Evolutionary conservation across 768 basidiomycete genomes (phyloP).

Genomic region (Phlebiopsis flavidoalba): DNA sequence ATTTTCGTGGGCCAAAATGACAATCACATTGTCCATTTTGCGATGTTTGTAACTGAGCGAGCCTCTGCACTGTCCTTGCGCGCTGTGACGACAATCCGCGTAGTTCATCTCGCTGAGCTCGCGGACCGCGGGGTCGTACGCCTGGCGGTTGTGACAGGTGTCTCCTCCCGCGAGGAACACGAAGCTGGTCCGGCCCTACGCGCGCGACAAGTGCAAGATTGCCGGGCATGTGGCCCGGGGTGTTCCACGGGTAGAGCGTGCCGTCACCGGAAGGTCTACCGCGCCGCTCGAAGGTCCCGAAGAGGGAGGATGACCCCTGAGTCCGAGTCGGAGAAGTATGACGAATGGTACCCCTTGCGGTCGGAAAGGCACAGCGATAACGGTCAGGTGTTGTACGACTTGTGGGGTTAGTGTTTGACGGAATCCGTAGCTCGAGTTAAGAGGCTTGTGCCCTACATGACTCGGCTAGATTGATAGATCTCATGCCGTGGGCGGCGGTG

Average conservation of each 20-base stretch:
- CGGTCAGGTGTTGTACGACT: too few species aligned
- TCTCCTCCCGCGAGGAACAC: constrained; percentile 52
- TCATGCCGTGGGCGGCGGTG: constrained; percentile 35
- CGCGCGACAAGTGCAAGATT: constrained; percentile 52
- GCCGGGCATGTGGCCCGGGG: constrained; percentile 52
- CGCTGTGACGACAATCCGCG: constrained; percentile 1
- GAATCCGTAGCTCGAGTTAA: constrained; percentile 36
- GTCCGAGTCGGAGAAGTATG: constrained; percentile 21
- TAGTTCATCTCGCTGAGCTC: neutral
- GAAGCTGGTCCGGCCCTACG: constrained; percentile 51
- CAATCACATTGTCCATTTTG: neutral
- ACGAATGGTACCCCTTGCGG: constrained; percentile 3
- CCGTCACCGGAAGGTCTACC: constrained; percentile 53
- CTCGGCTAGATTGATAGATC: constrained; percentile 49
- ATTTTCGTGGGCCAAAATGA: constrained; percentile 11
- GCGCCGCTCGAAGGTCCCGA: constrained; percentile 36
- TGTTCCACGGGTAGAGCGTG: constrained; percentile 49
- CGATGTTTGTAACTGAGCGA: neutral
- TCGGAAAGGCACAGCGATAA: constrained; percentile 3
- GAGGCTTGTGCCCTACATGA: constrained; percentile 28
- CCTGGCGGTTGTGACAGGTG: constrained; percentile 47
- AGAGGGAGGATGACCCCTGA: constrained; percentile 30
- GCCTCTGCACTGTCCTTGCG: neutral
- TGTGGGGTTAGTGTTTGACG: constrained; percentile 37
- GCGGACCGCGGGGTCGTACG: constrained; percentile 12